Percentiles rank a stretch among this genome's conserved stretches.
phyloP scores from a whole-genome alignment of 2,329 filamentous ascomycete genomes.

The Sphaceloma murrayae region DNA sequence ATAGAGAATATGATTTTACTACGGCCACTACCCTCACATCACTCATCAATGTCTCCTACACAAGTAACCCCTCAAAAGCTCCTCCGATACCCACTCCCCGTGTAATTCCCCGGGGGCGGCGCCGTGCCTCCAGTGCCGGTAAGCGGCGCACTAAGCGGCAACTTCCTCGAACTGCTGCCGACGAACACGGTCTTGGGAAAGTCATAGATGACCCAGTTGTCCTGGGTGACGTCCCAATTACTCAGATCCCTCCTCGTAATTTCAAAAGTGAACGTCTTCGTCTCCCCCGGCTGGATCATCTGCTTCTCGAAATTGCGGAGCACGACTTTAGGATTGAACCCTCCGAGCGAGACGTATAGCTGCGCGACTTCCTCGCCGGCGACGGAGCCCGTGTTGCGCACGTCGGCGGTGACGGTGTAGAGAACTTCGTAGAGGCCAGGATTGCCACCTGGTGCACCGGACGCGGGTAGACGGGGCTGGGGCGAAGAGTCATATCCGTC shows the following conservation, averaged over 20 bases:
- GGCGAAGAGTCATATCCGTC: conserved; percentile 49
- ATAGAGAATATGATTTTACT: too few relatives aligned
- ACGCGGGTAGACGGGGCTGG: conserved; percentile 51
- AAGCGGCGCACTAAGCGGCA: conserved; percentile 24
- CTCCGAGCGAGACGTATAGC: conserved; percentile 46
- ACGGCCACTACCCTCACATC: too few relatives aligned
- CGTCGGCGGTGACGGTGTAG: conserved; percentile 47
- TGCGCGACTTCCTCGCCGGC: conserved; percentile 47
- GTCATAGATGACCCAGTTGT: conserved; percentile 46
- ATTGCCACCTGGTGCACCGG: conserved; percentile 53
- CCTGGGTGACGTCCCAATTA: conserved; percentile 50
- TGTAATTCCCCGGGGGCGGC: conserved; percentile 1
- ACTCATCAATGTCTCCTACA: too few relatives aligned
- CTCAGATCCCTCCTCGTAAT: conserved; percentile 53
- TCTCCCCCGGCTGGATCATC: conserved; percentile 40
- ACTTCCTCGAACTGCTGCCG: conserved; percentile 31
- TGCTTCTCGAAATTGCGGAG: conserved; percentile 56
- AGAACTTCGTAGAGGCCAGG: conserved; percentile 54
- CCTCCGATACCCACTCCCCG: neutral
- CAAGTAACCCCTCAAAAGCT: too few relatives aligned
- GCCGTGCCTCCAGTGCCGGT: conserved; percentile 23
- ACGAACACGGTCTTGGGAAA: conserved; percentile 27
- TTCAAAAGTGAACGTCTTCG: conserved; percentile 41
- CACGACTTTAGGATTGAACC: conserved; percentile 18
- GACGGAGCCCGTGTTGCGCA: conserved; percentile 53